phyloP scores from a whole-genome alignment of 495 filamentous ascomycete genomes.

The Pyronema omphalodes region DNA sequence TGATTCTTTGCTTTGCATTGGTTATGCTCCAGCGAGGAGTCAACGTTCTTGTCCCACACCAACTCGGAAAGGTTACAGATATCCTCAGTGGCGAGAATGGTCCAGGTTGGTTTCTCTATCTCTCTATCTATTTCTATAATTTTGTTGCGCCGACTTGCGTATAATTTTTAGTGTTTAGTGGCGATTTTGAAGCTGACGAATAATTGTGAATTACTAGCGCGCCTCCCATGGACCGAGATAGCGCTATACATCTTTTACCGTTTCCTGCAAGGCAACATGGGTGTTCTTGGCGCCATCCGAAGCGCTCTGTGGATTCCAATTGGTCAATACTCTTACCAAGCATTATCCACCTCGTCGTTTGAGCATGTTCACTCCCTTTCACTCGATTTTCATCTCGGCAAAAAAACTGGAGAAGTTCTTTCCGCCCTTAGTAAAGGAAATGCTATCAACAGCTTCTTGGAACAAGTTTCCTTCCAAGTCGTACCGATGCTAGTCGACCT shows the following conservation, averaged over 20 bases:
- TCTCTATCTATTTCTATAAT: background rate
- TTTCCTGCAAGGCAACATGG: constrained; percentile 73
- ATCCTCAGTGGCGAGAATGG: constrained; percentile 38
- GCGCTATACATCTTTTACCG: constrained; percentile 62
- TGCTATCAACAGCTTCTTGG: constrained; percentile 90
- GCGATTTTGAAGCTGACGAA: constrained; percentile 3
- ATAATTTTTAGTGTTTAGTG: background rate
- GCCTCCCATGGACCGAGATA: constrained; percentile 52
- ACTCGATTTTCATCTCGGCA: constrained; percentile 88
- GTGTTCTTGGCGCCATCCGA: constrained; percentile 63
- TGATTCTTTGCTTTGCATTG: constrained; percentile 62
- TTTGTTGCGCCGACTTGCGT: background rate
- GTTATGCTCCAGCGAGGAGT: constrained; percentile 58
- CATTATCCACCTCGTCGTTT: constrained; percentile 82
- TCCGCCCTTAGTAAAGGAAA: constrained; percentile 89
- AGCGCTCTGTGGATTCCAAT: constrained; percentile 87
- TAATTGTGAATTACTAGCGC: constrained; percentile 17
- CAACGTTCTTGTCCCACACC: constrained; percentile 62
- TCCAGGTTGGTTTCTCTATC: background rate
- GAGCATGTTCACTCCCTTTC: constrained; percentile 92
- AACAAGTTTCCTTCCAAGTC: constrained; percentile 88
- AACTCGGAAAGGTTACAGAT: constrained; percentile 56
- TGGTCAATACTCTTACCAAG: constrained; percentile 87
- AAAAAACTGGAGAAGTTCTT: constrained; percentile 89
- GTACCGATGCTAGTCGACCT: constrained; percentile 89